These are phyloP conservation scores for Talaromyces sp. DNA, from an alignment of 2,329 filamentous ascomycete species.

Conservation along the genomic window DNA sequence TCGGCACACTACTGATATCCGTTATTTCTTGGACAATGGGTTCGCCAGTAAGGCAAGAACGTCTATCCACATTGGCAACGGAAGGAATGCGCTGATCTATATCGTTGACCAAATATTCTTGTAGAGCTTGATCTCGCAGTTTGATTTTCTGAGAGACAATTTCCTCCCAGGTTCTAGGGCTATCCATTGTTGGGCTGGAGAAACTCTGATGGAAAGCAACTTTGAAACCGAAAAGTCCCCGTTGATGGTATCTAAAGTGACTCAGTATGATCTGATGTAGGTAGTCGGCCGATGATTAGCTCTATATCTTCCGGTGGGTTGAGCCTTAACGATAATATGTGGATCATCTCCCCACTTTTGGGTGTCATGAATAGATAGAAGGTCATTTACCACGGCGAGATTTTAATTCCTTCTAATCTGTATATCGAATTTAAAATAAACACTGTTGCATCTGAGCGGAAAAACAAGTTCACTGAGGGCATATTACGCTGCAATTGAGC, in stretches of 20 bases:
- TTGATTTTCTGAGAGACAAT: slow-evolving; percentile 29
- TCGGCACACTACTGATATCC: slow-evolving; percentile 28
- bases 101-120: slow-evolving; percentile 29
- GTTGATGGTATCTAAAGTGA: neutral
- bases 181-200: neutral
- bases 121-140: slow-evolving; percentile 26
- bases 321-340: neutral
- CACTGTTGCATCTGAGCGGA: neutral
- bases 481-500: neutral
- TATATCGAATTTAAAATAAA: neutral
- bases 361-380: neutral
- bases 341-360: neutral
- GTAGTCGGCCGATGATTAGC: neutral
- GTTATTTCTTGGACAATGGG: slow-evolving; percentile 28
- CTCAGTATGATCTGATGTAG: neutral
- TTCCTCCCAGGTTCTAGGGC: slow-evolving; percentile 26
- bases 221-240: neutral
- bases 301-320: neutral
- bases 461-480: neutral
- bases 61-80: slow-evolving; percentile 23
- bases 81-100: slow-evolving; percentile 25
- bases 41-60: slow-evolving; percentile 25
- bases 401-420: neutral
- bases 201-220: neutral
- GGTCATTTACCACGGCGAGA: neutral